Base-by-base conservation (phyloP, 2,329 filamentous ascomycete genomes). In the Xylariaceae sp. region DNA sequence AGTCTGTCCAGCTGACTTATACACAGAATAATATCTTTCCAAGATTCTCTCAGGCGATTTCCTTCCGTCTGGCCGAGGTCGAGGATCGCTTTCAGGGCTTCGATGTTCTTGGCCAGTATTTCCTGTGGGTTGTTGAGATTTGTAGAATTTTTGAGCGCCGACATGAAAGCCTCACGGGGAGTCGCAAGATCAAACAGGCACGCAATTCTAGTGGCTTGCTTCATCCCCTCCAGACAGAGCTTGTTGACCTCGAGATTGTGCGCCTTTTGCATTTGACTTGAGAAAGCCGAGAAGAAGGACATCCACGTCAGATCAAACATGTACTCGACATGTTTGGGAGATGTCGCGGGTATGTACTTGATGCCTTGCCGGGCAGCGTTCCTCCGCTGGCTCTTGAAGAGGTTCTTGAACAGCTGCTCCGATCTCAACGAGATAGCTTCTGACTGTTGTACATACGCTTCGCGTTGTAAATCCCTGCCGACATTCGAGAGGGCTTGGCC, bases 251-350 rank as follows among this genome's bases (percentile, higher is more conserved):
- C 88, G 4, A 95, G 71, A 55, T 96, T 96, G 51, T 94, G 86
- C 0, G 87, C 85, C 57, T 95, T 89, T 53, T 97, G 92, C 60
- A 92, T 89, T 51, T 94, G 86, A 35, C 86, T 89, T 1, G 90
- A 96, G 17, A 98, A 74, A 0, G 89, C 89, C 4, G 90, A 97
- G 56, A 98, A 84, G 62, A 96, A 94, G 8, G 90, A 95, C 90
- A 97, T 98, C 92, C 92, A 98, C 0, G 88, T 94, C 16, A 95
- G 88, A 54, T 95, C 89, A 57, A 98, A 97, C 92, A 98, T 98
- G 1, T 92, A 88, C 0, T 92, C 92, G 34, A 96, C 85, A 60
- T 98, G 92, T 53, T 88, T 90, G 60, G 88, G 89, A 0, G 89
- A 97, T 2, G 88, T 92, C 3, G 92, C 92, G 1, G 88, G 85